Percentiles rank a stretch among this genome's conserved stretches.
phyloP scores from a whole-genome alignment of 2,329 filamentous ascomycete species.

The Simplicillium sp. region DNA sequence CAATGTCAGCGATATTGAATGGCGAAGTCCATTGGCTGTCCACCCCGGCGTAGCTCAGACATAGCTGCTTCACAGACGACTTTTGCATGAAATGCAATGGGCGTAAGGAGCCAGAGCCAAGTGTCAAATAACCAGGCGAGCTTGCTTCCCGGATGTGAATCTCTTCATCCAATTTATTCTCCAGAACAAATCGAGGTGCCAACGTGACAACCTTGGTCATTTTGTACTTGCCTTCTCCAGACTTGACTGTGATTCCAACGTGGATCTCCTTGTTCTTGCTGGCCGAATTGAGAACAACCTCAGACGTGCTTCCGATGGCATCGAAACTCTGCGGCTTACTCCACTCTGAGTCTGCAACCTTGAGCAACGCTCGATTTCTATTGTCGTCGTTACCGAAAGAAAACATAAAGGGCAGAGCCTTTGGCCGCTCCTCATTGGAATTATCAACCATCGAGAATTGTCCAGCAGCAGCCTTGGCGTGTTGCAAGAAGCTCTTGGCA shows the following conservation, averaged over 20 bases:
- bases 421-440: constrained; percentile 47
- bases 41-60: constrained; percentile 83
- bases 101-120: constrained; percentile 70
- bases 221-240: constrained; percentile 96
- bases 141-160: constrained; percentile 86
- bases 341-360: constrained; percentile 85
- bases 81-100: constrained; percentile 87
- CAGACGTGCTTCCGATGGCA: constrained; percentile 86
- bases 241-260: constrained; percentile 76
- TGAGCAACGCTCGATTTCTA: constrained; percentile 81
- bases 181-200: constrained; percentile 83
- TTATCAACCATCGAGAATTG: constrained; percentile 52
- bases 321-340: constrained; percentile 98
- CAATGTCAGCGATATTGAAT: constrained; percentile 93
- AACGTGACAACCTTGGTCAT: constrained; percentile 92
- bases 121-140: constrained; percentile 72
- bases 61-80: constrained; percentile 75
- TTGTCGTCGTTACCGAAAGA: constrained; percentile 83
- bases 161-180: constrained; percentile 85
- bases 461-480: constrained; percentile 73
- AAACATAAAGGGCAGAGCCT: constrained; percentile 89
- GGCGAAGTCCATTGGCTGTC: constrained; percentile 98
- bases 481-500: constrained; percentile 80
- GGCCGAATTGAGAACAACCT: constrained; percentile 71
- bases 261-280: constrained; percentile 74